Conservation (phyloP, 2,329 filamentous ascomycete species). For the Pestalotiopsis sp. region DNA sequence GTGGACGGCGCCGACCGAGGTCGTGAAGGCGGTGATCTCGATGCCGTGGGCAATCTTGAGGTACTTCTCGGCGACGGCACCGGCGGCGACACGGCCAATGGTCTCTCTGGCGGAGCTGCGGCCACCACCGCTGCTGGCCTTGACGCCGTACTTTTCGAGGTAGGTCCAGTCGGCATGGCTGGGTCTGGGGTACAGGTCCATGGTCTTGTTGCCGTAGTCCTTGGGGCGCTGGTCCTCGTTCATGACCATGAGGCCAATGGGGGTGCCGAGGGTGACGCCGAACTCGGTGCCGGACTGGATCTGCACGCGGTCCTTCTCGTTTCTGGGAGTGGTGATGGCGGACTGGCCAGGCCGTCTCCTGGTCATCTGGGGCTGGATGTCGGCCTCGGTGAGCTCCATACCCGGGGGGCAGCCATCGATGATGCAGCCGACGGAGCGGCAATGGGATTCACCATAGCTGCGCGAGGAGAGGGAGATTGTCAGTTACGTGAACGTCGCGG, state of each 20-base stretch:
- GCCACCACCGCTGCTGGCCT: constrained; percentile 87
- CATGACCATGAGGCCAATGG: constrained; percentile 82
- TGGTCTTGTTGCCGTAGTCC: constrained; percentile 88
- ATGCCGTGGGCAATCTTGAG: constrained; percentile 78
- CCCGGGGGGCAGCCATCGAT: constrained; percentile 91
- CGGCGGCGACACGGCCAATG: constrained; percentile 88
- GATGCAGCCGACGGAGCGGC: constrained; percentile 90
- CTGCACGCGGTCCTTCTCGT: constrained; percentile 89
- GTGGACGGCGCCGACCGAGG: constrained; percentile 79
- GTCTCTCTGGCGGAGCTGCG: constrained; percentile 93
- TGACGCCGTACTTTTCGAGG: constrained; percentile 94
- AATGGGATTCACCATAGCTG: constrained; percentile 85
- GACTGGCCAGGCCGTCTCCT: constrained; percentile 88
- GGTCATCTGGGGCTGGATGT: constrained; percentile 95
- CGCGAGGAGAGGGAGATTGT: constrained; percentile 12
- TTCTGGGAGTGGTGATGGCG: constrained; percentile 85
- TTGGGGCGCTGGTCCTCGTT: constrained; percentile 93
- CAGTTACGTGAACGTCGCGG: background rate
- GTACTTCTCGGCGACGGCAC: constrained; percentile 93
- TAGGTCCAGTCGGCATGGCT: constrained; percentile 98
- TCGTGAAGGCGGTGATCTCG: constrained; percentile 89
- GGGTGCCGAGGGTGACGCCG: constrained; percentile 86
- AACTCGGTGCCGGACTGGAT: constrained; percentile 94
- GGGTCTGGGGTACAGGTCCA: constrained; percentile 88
- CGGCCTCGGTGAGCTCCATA: constrained; percentile 79